Evolutionary conservation across 1,284 basidiomycete genomes (phyloP).

Genomic region (Leccinum cinnamomeum): DNA sequence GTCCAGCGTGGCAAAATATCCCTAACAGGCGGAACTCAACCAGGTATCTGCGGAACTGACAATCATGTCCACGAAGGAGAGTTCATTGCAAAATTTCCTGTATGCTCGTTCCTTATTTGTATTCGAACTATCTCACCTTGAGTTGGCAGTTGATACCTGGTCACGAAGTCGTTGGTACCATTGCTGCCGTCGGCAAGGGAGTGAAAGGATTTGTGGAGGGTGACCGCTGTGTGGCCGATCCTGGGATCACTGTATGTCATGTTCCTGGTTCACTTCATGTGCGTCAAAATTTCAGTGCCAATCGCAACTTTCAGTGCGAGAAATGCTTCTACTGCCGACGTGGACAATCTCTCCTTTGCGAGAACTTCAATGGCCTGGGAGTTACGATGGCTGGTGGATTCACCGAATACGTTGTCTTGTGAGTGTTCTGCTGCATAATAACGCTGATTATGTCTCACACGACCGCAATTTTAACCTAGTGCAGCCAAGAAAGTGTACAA

Average conservation of each 20-base stretch:
- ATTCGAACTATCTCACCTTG: slow-evolving; percentile 1
- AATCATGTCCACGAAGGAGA: slow-evolving; percentile 74
- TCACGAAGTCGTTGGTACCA: slow-evolving; percentile 72
- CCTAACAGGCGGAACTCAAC: neutral
- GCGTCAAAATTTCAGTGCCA: neutral
- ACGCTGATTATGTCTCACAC: neutral
- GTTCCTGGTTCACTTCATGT: slow-evolving; percentile 1
- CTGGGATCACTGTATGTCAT: slow-evolving; percentile 50
- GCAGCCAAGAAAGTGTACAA: slow-evolving; percentile 73
- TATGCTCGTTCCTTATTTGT: slow-evolving; percentile 22
- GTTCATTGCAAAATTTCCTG: slow-evolving; percentile 74
- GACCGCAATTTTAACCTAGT: slow-evolving; percentile 32
- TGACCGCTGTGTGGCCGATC: slow-evolving; percentile 76
- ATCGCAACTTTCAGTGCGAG: slow-evolving; percentile 54
- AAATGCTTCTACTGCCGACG: slow-evolving; percentile 81
- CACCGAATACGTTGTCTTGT: slow-evolving; percentile 80
- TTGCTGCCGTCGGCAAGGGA: slow-evolving; percentile 67
- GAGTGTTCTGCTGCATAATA: slow-evolving; percentile 27
- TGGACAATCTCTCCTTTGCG: slow-evolving; percentile 69
- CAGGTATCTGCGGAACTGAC: slow-evolving; percentile 73
- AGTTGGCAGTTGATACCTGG: slow-evolving; percentile 67
- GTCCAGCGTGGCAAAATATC: neutral
- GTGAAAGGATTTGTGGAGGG: slow-evolving; percentile 66
- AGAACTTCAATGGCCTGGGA: slow-evolving; percentile 74
- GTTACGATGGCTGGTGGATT: slow-evolving; percentile 78